Evolutionary conservation across 1,284 basidiomycete species (phyloP), one percentile per base, ranked within the genome.

Genomic region (Trichosporon inkin): DNA sequence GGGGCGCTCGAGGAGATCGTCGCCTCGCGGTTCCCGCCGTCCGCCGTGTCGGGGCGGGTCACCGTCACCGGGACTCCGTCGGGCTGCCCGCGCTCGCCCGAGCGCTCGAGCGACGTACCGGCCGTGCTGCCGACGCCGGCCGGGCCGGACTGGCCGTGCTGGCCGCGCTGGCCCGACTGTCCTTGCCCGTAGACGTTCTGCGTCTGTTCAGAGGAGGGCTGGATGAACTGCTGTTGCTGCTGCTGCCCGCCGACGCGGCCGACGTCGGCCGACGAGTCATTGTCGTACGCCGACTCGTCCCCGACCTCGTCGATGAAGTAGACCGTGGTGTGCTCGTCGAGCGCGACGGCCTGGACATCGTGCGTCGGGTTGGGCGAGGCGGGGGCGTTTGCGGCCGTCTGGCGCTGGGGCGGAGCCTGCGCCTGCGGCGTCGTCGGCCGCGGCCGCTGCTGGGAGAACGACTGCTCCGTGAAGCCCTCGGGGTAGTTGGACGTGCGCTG

Each of bases 281-380:
- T 38, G 47, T 55, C 55, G 16, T 40, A 53, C 11, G 53, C 53
- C 16, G 59, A 32, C 4, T 40, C 16, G 5, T 19, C 37, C 17
- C 58, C 54, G 55, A 49, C 44, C 44, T 62, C 60, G 58, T 62
- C 60, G 37, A 64, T 60, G 51, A 64, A 64, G 56, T 57, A 64
- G 10, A 62, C 63, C 16, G 60, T 62, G 32, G 61, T 62, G 17
- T 58, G 51, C 10, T 47, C 60, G 37, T 64, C 63, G 7, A 64
- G 49, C 3, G 60, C 35, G 13, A 55, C 57, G 10, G 60, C 41
- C 17, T 55, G 41, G 17, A 64, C 41, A 28, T 64, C 49, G 14
- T 37, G 20, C 11, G 55, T 20, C 19, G 55, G 55, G 32, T 35
- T 34, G 4, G 55, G 55, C 6, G 55, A 47, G n/a, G 22, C 28